These are phyloP conservation scores for Talaromyces trachyspermus DNA, from an alignment of 495 filamentous ascomycete genomes.

Conservation along the genomic window DNA sequence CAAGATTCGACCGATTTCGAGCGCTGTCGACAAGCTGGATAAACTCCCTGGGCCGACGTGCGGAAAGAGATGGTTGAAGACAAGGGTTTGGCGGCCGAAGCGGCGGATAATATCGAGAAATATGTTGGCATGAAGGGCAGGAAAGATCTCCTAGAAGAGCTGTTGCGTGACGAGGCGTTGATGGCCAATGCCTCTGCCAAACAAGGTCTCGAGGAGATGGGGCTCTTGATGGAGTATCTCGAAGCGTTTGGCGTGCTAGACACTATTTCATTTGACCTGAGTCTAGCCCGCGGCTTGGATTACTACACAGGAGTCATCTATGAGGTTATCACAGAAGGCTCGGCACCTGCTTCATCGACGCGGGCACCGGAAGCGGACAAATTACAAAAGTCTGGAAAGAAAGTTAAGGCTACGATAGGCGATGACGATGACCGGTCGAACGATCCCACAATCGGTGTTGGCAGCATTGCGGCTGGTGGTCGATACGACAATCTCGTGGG, in stretches of 20 bases:
- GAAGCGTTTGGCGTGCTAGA: constrained; percentile 65
- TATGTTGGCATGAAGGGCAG: constrained; percentile 66
- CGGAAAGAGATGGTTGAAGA: constrained; percentile 88
- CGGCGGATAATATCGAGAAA: constrained; percentile 80
- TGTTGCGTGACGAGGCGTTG: constrained; percentile 56
- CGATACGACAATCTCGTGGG: constrained; percentile 89
- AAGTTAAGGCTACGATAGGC: constrained; percentile 36
- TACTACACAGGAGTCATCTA: constrained; percentile 96
- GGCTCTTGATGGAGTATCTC: constrained; percentile 71
- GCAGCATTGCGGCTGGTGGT: constrained; percentile 82
- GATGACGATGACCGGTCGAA: constrained; percentile 75
- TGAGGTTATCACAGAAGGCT: constrained; percentile 82
- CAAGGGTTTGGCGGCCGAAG: constrained; percentile 66
- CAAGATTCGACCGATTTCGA: constrained; percentile 79
- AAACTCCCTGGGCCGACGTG: constrained; percentile 89
- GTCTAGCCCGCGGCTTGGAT: constrained; percentile 77
- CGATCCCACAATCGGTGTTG: constrained; percentile 76
- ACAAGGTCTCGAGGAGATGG: constrained; percentile 75
- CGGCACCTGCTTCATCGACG: constrained; percentile 49
- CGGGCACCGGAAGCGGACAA: constrained; percentile 40
- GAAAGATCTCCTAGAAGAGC: constrained; percentile 57
- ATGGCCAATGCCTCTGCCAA: constrained; percentile 63
- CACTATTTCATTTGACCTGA: constrained; percentile 72
- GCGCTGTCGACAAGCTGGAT: constrained; percentile 92
- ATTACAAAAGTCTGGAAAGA: constrained; percentile 45